phyloP scores from a whole-genome alignment of 108 stramenopile species.

The Cylindrotheca closterium region DNA sequence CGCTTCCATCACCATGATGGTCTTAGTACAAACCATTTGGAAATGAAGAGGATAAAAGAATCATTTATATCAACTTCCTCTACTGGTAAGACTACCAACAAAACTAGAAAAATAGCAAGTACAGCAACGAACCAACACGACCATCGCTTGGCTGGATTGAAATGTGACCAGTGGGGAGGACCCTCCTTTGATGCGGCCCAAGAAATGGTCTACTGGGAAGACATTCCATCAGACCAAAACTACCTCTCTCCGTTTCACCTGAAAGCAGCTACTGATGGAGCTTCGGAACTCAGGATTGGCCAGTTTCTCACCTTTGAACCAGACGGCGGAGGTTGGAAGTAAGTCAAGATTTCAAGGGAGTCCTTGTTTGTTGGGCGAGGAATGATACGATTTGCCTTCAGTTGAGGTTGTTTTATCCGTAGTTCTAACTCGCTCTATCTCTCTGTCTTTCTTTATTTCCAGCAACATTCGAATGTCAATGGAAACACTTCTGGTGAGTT shows the following conservation, averaged over 20 bases:
- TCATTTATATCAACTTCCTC: too few species aligned
- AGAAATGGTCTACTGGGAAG: slow-evolving; percentile 89
- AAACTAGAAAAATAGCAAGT: too few species aligned
- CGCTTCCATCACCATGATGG: too few species aligned
- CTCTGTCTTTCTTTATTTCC: too few species aligned
- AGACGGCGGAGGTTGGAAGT: slow-evolving; percentile 53
- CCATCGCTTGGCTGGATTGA: slow-evolving; percentile 19
- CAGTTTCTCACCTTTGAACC: slow-evolving; percentile 90
- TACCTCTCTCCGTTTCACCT: slow-evolving; percentile 53
- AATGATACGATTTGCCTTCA: too few species aligned
- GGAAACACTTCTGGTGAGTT: slow-evolving; percentile 29
- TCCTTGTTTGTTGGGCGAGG: slow-evolving; percentile 1
- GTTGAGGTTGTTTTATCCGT: too few species aligned
- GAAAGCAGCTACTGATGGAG: slow-evolving; percentile 4
- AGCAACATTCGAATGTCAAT: slow-evolving; percentile 31
- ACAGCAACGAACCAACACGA: neutral
- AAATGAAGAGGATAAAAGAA: too few species aligned
- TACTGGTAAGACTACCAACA: too few species aligned
- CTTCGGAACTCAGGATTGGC: neutral
- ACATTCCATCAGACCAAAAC: slow-evolving; percentile 61
- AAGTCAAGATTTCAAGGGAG: slow-evolving; percentile 21
- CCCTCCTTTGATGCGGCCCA: slow-evolving; percentile 29
- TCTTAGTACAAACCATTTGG: too few species aligned
- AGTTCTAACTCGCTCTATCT: too few species aligned
- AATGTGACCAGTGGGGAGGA: slow-evolving; percentile 34